A percentile compares a stretch with the other conserved stretches of the same genome.
These are phyloP conservation scores for Wallacemonas sp. DNA, from an alignment of 208 protist species.

Conservation along the genomic window DNA sequence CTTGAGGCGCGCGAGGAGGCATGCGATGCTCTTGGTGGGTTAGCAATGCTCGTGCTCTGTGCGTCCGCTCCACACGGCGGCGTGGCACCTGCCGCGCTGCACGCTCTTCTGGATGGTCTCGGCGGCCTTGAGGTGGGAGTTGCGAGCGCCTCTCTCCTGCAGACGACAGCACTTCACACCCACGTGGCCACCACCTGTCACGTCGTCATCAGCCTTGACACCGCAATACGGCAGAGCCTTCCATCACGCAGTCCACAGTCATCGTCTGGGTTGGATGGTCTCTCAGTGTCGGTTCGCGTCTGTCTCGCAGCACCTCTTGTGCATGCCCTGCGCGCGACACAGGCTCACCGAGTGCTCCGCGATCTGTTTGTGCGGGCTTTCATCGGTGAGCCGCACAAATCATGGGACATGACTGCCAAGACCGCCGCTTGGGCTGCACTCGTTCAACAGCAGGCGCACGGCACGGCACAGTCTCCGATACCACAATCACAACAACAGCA, in stretches of 20 bases:
- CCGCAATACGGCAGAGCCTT: too few species aligned
- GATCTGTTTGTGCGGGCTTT: neutral
- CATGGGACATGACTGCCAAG: too few species aligned
- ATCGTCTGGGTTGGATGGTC: too few species aligned
- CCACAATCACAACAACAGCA: too few species aligned
- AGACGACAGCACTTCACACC: neutral
- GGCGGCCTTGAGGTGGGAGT: neutral
- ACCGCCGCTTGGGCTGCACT: neutral
- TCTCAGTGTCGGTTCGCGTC: neutral
- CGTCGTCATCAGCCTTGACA: too few species aligned
- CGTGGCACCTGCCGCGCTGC: neutral
- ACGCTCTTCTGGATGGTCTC: neutral
- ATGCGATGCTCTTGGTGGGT: neutral
- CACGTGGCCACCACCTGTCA: neutral
- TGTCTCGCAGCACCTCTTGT: neutral
- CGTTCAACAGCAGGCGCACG: neutral
- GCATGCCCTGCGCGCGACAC: neutral
- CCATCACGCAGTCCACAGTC: too few species aligned
- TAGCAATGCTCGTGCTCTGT: constrained; percentile 6
- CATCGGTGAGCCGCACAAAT: too few species aligned
- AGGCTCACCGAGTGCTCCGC: constrained; percentile 3
- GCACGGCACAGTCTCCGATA: too few species aligned
- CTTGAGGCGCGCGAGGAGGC: neutral
- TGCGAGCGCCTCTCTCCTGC: neutral
- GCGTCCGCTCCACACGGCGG: neutral